Evolutionary conservation across 345 rosid species (phyloP).

Genomic region (Salix suchowensis): DNA sequence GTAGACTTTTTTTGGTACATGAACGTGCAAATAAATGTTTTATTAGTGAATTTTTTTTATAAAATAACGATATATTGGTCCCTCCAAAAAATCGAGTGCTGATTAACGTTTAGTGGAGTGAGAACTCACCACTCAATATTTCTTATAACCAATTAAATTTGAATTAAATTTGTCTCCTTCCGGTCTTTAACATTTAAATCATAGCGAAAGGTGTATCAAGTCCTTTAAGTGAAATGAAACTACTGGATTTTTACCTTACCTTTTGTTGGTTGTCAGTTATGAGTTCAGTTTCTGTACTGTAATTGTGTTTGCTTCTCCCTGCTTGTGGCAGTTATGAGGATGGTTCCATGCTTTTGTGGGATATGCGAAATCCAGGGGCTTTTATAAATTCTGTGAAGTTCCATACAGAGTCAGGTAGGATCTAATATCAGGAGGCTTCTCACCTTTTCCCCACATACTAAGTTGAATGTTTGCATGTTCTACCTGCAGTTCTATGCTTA

Average conservation of each 20-base stretch:
- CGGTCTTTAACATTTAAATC: not conserved
- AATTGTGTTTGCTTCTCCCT: conserved; percentile 1
- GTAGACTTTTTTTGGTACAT: no score
- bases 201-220: not conserved
- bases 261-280: not conserved
- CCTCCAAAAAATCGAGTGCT: no score
- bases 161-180: not conserved
- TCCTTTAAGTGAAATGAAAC: not conserved
- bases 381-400: conserved; percentile 69
- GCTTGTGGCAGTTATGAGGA: conserved; percentile 61
- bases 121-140: no score
- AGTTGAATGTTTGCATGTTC: conserved; percentile 15
- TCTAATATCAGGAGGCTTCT: not conserved
- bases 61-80: no score
- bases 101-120: no score
- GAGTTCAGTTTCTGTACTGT: not conserved
- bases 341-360: conserved; percentile 88
- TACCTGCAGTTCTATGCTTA: conserved; percentile 61
- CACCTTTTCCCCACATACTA: conserved; percentile 4
- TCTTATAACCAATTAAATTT: no score
- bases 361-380: conserved; percentile 52
- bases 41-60: no score
- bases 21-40: no score
- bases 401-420: conserved; percentile 85
- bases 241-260: not conserved